Base-by-base conservation (phyloP, 495 filamentous ascomycete species). In the Sphaerosporella brunnea region DNA sequence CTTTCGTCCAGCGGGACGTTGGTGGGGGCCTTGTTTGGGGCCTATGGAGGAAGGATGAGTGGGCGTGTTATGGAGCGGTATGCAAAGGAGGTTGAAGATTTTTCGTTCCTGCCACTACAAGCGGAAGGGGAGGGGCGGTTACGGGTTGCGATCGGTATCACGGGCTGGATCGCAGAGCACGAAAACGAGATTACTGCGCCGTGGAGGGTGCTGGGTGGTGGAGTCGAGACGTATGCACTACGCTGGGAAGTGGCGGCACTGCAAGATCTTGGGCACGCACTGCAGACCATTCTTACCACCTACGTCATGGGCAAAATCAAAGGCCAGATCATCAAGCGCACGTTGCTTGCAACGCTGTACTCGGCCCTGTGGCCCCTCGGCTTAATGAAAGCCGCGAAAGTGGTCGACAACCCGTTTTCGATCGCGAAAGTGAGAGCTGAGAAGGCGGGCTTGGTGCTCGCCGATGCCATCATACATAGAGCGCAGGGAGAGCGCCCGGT, bases 361-460 rank as follows among this genome's bases (percentile, higher is more conserved):
- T 73, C 74, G 5, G 78, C 78, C 0, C 64, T 82, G 19, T 84
- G 90, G 74, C 90, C 90, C 0, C 53, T 84, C 5, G 70, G 72
- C 28, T 65, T 97, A 3, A 60, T 94, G 45, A 86, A 92, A 61
- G 70, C 88, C 38, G 76, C 80, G 46, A 73, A 79, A 25, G 66
- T 94, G 20, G 73, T 93, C 24, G 90, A 95, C 55, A 93, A 93
- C 62, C 84, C 84, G 0, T 97, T 93, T 71, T 82, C 71, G 46
- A 70, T 90, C 25, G 84, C 79, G 8, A 87, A 82, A 61, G 68
- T 76, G 23, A 73, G 85, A 40, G 77, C 82, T 18, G 86, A 95
- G 55, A 96, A 95, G 64, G 80, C 84, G 0, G 90, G 90, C 0
- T 65, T 73, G 26, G 75, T 84, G 10, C 73, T 97, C 0, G 87